Conservation (phyloP, 2,329 filamentous ascomycete species). For the Fusarium sp. region DNA sequence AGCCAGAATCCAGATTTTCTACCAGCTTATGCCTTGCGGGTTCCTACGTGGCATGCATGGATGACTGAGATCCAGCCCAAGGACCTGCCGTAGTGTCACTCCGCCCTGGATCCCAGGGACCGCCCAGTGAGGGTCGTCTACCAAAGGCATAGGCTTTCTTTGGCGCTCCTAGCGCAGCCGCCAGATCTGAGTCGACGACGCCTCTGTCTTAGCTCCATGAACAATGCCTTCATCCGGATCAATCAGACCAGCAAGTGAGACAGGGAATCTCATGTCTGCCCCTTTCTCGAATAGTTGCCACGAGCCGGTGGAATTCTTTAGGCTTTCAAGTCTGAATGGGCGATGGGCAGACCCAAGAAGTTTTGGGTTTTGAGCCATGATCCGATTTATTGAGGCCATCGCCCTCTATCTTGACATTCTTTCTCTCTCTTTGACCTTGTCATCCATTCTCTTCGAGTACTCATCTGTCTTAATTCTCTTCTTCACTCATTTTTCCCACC, state of each 20-base stretch:
- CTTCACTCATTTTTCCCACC: no score
- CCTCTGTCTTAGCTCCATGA: neutral
- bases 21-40: neutral
- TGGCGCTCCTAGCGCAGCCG: conserved; percentile 8
- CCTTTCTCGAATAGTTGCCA: conserved; percentile 28
- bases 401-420: neutral
- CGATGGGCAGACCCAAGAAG: neutral
- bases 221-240: conserved; percentile 18
- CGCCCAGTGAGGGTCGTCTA: conserved; percentile 1
- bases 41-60: neutral
- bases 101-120: conserved; percentile 12
- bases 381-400: conserved; percentile 11
- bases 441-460: neutral
- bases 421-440: neutral
- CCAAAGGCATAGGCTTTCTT: neutral
- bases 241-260: conserved; percentile 6
- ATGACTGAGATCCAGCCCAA: neutral
- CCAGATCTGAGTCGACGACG: neutral
- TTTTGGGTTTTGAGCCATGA: neutral
- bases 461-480: neutral
- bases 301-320: conserved; percentile 4
- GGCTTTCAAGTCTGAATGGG: neutral
- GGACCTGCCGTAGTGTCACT: neutral
- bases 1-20: neutral
- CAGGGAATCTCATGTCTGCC: conserved; percentile 3